These are phyloP conservation scores for Trametes punicea DNA, from an alignment of 768 basidiomycete genomes.

Conservation along the genomic window DNA sequence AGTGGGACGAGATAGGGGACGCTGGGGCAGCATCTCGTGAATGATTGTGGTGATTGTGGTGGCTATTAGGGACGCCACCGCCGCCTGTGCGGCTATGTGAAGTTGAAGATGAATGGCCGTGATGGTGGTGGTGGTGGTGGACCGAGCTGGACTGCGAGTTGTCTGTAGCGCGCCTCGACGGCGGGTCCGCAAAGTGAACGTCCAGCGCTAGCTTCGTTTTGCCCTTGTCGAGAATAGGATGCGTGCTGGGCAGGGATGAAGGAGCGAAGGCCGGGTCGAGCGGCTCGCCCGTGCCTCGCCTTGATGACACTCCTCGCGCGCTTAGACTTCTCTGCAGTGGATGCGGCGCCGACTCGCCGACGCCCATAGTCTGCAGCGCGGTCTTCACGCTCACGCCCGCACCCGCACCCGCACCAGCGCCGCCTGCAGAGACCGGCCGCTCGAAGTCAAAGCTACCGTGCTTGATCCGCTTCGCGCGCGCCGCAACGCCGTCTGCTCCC, in stretches of 20 bases:
- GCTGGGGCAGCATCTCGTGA: constrained; percentile 15
- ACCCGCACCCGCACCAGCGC: constrained; percentile 3
- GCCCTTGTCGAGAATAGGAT: constrained; percentile 3
- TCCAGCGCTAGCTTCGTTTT: constrained; percentile 2
- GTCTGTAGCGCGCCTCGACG: constrained; percentile 17
- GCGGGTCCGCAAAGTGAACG: constrained; percentile 11
- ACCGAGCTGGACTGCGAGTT: constrained; percentile 15
- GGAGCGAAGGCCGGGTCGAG: constrained; percentile 1
- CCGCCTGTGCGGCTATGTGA: background rate
- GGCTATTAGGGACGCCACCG: constrained; percentile 7
- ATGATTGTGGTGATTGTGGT: too few species aligned
- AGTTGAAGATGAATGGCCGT: background rate
- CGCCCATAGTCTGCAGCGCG: constrained; percentile 23
- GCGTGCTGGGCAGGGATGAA: constrained; percentile 1
- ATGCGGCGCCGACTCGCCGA: constrained; percentile 8
- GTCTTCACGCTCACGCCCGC: constrained; percentile 18
- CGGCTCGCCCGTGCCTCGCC: background rate
- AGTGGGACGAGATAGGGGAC: constrained; percentile 23
- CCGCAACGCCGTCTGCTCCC: constrained; percentile 5
- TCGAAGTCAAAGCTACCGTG: constrained; percentile 80
- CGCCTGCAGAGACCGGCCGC: constrained; percentile 44
- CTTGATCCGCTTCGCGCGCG: constrained; percentile 40
- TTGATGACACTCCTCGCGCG: constrained; percentile 13
- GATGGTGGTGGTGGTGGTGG: background rate
- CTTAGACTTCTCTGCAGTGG: constrained; percentile 23